Percentiles rank a stretch among this genome's conserved stretches.
Conservation (phyloP, 441 rosid genomes). For the Gossypium schwendimanii region DNA sequence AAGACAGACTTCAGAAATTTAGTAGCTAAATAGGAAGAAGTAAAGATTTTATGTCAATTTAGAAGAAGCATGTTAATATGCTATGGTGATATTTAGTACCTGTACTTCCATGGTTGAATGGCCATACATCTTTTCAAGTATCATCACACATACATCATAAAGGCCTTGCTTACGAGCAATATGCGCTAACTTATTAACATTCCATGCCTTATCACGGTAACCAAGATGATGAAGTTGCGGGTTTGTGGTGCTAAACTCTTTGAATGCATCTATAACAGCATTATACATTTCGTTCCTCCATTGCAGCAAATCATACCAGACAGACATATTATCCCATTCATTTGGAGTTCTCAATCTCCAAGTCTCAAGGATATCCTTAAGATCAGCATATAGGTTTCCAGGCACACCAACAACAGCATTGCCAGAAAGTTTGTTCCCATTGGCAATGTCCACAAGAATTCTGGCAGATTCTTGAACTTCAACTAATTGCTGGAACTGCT, state of each 20-base stretch:
- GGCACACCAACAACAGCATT: conserved; percentile 54
- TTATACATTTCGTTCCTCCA: conserved; percentile 99
- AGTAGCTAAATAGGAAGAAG: neutral
- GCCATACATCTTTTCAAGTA: conserved; percentile 97
- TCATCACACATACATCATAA: conserved; percentile 76
- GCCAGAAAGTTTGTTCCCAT: conserved; percentile 70
- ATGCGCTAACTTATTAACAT: conserved; percentile 94
- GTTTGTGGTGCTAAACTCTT: conserved; percentile 65
- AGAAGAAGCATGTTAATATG: neutral
- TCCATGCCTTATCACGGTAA: conserved; percentile 98
- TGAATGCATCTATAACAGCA: conserved; percentile 86
- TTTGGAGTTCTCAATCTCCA: conserved; percentile 98
- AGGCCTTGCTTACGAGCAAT: conserved; percentile 97
- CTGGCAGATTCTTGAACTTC: conserved; percentile 96
- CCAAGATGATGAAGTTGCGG: conserved; percentile 95
- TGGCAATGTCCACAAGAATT: conserved; percentile 74
- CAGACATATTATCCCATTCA: conserved; percentile 94
- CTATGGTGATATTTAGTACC: conserved; percentile 37
- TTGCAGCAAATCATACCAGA: conserved; percentile 94
- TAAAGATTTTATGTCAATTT: neutral
- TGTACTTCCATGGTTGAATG: conserved; percentile 98
- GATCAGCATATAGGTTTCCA: conserved; percentile 83
- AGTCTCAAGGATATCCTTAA: conserved; percentile 93
- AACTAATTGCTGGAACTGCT: conserved; percentile 92
- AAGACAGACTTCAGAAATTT: neutral